Base-by-base conservation (phyloP, 257 asterid species). In the Datura wrightii region DNA sequence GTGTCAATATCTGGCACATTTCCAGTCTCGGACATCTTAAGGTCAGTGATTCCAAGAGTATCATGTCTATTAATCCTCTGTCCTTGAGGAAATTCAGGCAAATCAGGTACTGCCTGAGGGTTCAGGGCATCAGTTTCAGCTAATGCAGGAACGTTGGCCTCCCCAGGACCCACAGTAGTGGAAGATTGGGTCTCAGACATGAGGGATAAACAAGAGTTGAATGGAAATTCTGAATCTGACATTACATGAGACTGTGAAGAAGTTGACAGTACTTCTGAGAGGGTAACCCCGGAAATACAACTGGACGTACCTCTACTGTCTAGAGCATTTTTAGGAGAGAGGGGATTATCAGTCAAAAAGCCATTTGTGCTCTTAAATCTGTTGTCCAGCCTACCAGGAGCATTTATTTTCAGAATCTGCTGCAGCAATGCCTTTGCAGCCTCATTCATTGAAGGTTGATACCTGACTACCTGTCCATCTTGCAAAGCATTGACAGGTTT, bases 361-460 rank as follows among this genome's bases (percentile, higher is more conserved):
- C 91, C 92, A 86, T 84, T 88, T 19, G 84, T 52, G 65, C 86
- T 82, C 86, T 85, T 92, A 31, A 88, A 53, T 79, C 87, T 89
- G 14, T 90, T 62, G 80, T 93, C 97, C 5, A 86, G 89, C 83
- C 90, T 84, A 50, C 86, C 78, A 34, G 96, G 86, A 41, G 91
- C 58, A 86, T 93, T 86, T 82, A 90, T 89, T 82, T 91, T 91
- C 88, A 92, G 85, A 67, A 94, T 90, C 85, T 94, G 94, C 65
- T 90, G 85, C 62, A 90, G 85, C 90, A 93, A 89, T 60, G 94
- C 87, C 85, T 89, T 93, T 3, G 96, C 98, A 85, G 98, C 98
- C 87, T 92, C 96, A 34, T 93, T 91, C 95, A 93, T 94, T 88
- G 87, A 86, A 53, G 98, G 97, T 89, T 90, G 94, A 84, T 88